Base-by-base conservation (phyloP, 2,329 filamentous ascomycete genomes). In the Botrytis medusae region DNA sequence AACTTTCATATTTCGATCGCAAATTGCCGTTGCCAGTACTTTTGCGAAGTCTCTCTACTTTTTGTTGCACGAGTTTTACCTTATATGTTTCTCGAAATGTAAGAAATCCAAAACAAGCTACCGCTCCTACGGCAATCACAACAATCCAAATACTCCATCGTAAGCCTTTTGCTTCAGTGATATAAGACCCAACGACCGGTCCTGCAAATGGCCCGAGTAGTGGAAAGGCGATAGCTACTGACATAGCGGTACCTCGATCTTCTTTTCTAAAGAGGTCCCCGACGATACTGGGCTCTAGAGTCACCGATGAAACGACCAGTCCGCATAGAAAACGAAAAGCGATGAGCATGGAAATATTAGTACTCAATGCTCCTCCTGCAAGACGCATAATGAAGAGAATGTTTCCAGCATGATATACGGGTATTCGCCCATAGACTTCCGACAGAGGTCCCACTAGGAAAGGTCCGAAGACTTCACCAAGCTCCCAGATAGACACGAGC, bases 71-170 rank as follows among this genome's bases (percentile, higher is more conserved):
- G 14, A 71, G 12, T n/a, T 37, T 64, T 6, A 57, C 60, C 46
- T 71, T 71, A 48, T 71, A 71, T 8, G 46, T 64, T 54, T 71
- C 60, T 25, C 69, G 60, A 42, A 71, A 71, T 16, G 32, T 34
- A 8, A 70, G 57, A 34, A 40, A 69, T 2, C 34, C 67, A 60
- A 69, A 40, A 44, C 67, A 69, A n/a, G 57, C 51, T 10, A 62
- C 57, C 6, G 68, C 57, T 20, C 68, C 68, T 8, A 70, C 68
- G 22, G 54, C 51, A 37, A 82, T 82, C 10, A 78, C 69, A 18
- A 82, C 71, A 20, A 82, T 67, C 77, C 81, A 82, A 73, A 83
- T 82, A 9, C 79, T 75, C 82, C 82, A 83, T 22, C 82, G 76
- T 80, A 81, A 82, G 2, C 81, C 80, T 40, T 77, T 75, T 7